phyloP scores from a whole-genome alignment of 768 basidiomycete species.

The Cantharellus cinnabarinus region DNA sequence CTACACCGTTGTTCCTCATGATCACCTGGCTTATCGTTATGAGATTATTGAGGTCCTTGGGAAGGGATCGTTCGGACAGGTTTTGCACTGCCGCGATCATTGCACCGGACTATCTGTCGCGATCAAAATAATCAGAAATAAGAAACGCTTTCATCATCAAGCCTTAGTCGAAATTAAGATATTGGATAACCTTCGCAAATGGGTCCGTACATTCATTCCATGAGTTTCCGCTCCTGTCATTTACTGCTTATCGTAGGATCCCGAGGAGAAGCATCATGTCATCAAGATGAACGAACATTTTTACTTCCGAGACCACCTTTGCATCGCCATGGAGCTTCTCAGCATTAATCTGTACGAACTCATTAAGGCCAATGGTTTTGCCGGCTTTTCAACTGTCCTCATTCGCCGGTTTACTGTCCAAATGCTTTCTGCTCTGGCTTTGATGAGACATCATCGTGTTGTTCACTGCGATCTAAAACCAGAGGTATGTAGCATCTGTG shows the following conservation, averaged over 20 bases:
- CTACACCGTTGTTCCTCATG: conserved; percentile 72
- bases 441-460: conserved; percentile 93
- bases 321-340: conserved; percentile 93
- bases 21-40: conserved; percentile 95
- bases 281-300: conserved; percentile 98
- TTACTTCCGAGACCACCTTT: conserved; percentile 92
- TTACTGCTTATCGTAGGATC: conserved; percentile 35
- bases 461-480: conserved; percentile 99
- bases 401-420: conserved; percentile 94
- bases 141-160: conserved; percentile 97
- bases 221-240: not conserved
- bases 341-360: conserved; percentile 98
- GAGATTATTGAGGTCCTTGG: conserved; percentile 83
- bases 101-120: conserved; percentile 91
- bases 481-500: conserved; percentile 38
- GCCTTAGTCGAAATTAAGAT: conserved; percentile 99
- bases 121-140: conserved; percentile 98
- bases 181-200: conserved; percentile 86
- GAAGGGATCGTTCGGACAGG: conserved; percentile 97
- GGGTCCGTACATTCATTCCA: conserved; percentile 37
- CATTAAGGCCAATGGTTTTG: conserved; percentile 97
- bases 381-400: conserved; percentile 87
- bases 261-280: conserved; percentile 91
- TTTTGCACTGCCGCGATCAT: conserved; percentile 87
- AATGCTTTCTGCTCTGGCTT: conserved; percentile 74